These are phyloP conservation scores for Tetracladium marchalianum DNA, from an alignment of 495 filamentous ascomycete genomes.

Conservation along the genomic window DNA sequence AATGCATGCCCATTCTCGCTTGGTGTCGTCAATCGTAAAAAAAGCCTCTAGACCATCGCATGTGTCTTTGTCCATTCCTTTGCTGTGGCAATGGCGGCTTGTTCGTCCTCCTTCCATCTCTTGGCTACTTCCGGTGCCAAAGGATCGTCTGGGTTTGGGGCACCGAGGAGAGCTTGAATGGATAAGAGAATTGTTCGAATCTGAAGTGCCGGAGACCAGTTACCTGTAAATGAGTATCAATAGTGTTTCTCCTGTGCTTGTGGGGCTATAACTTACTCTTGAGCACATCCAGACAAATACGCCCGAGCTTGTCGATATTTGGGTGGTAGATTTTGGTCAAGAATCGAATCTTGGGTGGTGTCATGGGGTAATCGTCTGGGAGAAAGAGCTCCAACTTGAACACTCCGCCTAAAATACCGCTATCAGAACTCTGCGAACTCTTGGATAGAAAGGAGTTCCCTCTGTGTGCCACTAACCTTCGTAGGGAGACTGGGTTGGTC, in stretches of 20 bases:
- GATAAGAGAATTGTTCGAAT: conserved; percentile 96
- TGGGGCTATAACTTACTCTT: conserved; percentile 59
- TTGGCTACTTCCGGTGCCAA: conserved; percentile 97
- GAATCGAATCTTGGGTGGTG: conserved; percentile 95
- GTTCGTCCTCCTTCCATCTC: conserved; percentile 92
- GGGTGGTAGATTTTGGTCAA: conserved; percentile 98
- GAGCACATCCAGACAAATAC: conserved; percentile 94
- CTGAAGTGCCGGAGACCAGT: conserved; percentile 97
- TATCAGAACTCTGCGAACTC: not conserved
- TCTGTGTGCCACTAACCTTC: conserved; percentile 48
- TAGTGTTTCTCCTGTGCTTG: not conserved
- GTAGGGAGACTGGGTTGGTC: conserved; percentile 88
- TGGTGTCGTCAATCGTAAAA: not conserved
- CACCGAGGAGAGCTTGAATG: conserved; percentile 92
- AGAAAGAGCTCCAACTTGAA: conserved; percentile 98
- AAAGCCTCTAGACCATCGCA: conserved; percentile 41
- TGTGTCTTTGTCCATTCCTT: conserved; percentile 80
- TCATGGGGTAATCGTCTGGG: conserved; percentile 99
- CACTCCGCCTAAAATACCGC: conserved; percentile 57
- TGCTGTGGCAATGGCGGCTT: conserved; percentile 80
- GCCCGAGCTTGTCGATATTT: conserved; percentile 94
- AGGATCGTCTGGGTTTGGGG: conserved; percentile 95
- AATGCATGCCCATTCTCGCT: not conserved
- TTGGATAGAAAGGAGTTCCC: not conserved
- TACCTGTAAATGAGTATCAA: conserved; percentile 44